phyloP scores from a whole-genome alignment of 371 early-diverging fungal genomes.

The Apophysomyces trapeziformis region DNA sequence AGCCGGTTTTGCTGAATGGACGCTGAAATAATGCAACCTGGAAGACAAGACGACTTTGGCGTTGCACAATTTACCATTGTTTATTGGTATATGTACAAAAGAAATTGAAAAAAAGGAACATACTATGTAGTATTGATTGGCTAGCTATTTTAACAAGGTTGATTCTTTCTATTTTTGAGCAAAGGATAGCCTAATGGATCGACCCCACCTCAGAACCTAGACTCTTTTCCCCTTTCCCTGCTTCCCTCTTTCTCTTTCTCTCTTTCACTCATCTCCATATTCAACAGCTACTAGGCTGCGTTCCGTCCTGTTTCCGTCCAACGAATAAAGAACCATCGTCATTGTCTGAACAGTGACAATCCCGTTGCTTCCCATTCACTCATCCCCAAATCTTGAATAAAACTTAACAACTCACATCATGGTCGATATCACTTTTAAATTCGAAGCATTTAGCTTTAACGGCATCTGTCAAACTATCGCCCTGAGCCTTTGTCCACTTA shows the following conservation, averaged over 20 bases:
- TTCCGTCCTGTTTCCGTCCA: no score
- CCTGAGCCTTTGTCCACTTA: conserved; percentile 87
- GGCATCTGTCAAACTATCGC: conserved; percentile 84
- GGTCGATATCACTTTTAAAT: conserved; percentile 52
- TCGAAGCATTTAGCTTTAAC: conserved; percentile 85
- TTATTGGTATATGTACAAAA: neutral
- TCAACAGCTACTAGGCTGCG: neutral
- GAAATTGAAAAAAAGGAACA: conserved; percentile 16
- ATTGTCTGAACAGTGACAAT: neutral
- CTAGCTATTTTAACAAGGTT: conserved; percentile 4
- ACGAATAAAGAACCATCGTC: no score
- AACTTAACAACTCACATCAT: conserved; percentile 21
- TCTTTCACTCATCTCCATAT: conserved; percentile 5
- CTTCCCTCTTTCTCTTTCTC: conserved; percentile 13
- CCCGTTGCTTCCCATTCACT: conserved; percentile 9
- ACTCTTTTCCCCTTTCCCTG: neutral
- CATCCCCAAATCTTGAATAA: neutral
- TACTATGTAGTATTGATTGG: neutral
- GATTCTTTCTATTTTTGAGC: conserved; percentile 8
- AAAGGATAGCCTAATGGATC: neutral
- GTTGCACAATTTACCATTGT: conserved; percentile 25
- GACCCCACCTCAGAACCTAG: conserved; percentile 10
- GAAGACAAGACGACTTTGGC: conserved; percentile 44
- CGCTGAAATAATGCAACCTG: conserved; percentile 45
- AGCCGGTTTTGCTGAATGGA: conserved; percentile 47